Percentiles rank a stretch among this genome's conserved stretches.
phyloP scores from a whole-genome alignment of 2,329 filamentous ascomycete genomes.

The Tympanopsis confertula region DNA sequence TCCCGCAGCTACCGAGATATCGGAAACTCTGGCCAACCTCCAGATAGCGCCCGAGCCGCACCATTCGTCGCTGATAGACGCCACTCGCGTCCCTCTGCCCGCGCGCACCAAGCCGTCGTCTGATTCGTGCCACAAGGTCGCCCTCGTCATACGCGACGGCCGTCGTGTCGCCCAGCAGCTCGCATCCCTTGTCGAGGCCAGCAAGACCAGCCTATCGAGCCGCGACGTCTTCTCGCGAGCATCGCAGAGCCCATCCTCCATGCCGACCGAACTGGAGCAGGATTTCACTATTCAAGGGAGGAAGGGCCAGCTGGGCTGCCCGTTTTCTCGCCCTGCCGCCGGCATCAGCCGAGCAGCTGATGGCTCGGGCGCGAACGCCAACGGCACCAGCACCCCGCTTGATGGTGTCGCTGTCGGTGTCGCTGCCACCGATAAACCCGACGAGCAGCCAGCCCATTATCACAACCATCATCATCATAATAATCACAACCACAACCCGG shows the following conservation, averaged over 20 bases:
- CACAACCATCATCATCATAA: too few relatives aligned
- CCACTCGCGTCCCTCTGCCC: constrained; percentile 40
- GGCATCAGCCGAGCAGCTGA: too few relatives aligned
- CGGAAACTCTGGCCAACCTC: constrained; percentile 53
- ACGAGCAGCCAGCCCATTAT: constrained; percentile 11
- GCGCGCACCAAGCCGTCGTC: constrained; percentile 29
- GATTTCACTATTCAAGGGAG: constrained; percentile 83
- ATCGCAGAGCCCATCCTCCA: constrained; percentile 34
- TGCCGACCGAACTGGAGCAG: constrained; percentile 63
- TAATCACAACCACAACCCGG: constrained; percentile 34
- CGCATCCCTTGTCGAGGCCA: constrained; percentile 21
- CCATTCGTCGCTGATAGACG: constrained; percentile 32
- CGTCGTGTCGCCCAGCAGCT: constrained; percentile 44
- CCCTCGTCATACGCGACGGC: constrained; percentile 52
- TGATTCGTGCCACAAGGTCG: constrained; percentile 42
- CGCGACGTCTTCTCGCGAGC: constrained; percentile 32
- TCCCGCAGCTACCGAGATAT: constrained; percentile 51
- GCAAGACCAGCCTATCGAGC: constrained; percentile 38
- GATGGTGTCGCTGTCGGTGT: constrained; percentile 14
- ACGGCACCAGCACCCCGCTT: constrained; percentile 24
- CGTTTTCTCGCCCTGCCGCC: constrained; percentile 43
- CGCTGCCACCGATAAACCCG: constrained; percentile 9
- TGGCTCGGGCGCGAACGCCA: constrained; percentile 19
- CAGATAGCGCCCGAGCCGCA: constrained; percentile 45
- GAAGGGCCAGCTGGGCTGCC: constrained; percentile 69